Conservation (phyloP, 306 rosid genomes). For the Lotus japonicus region DNA sequence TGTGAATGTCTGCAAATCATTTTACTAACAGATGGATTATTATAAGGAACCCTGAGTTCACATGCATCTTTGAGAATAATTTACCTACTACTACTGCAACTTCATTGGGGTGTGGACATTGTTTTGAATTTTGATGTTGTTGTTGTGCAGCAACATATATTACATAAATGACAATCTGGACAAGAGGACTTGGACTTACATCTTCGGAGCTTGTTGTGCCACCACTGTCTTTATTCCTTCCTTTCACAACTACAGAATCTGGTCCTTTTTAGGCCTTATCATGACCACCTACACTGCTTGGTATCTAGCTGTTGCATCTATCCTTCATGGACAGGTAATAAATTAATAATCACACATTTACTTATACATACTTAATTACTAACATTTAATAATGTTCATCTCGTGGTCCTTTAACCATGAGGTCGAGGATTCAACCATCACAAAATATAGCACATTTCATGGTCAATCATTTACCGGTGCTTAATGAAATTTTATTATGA, state of each 20-base stretch:
- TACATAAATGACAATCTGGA: slow-evolving; percentile 94
- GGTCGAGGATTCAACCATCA: too few species aligned
- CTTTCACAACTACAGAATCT: slow-evolving; percentile 89
- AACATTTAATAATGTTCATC: too few species aligned
- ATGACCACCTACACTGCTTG: slow-evolving; percentile 99
- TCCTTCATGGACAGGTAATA: slow-evolving; percentile 84
- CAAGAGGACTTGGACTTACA: slow-evolving; percentile 99
- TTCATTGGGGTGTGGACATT: slow-evolving; percentile 5
- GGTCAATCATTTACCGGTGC: too few species aligned
- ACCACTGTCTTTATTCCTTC: slow-evolving; percentile 98
- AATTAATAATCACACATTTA: too few species aligned
- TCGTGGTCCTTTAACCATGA: too few species aligned
- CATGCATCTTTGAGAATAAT: slow-evolving; percentile 24
- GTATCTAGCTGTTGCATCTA: slow-evolving; percentile 87
- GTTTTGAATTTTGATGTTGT: background rate
- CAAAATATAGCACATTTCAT: too few species aligned
- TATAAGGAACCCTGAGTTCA: slow-evolving; percentile 8
- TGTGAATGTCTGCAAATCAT: too few species aligned
- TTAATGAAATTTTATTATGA: too few species aligned
- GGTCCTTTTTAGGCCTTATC: slow-evolving; percentile 92
- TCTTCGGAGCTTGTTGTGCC: slow-evolving; percentile 98
- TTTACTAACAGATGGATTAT: too few species aligned
- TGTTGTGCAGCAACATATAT: slow-evolving; percentile 70
- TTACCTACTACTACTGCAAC: slow-evolving; percentile 8
- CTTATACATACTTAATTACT: background rate